Evolutionary conservation across 805 yeast genomes (phyloP).

Genomic region (Sugiyamaella mastotermitis): DNA sequence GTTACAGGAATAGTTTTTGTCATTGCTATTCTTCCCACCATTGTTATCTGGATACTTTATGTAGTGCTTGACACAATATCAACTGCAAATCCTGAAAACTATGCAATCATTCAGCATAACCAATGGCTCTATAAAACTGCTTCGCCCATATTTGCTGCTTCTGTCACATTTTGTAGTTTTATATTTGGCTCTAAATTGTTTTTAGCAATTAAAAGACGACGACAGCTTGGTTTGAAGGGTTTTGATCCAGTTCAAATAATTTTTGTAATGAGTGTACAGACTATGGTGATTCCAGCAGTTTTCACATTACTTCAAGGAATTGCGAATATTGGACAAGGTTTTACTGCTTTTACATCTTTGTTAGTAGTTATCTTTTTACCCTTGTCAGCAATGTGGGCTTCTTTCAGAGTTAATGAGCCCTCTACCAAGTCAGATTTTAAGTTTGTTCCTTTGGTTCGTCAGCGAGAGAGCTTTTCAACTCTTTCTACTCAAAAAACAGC

Average conservation of each 20-base stretch:
- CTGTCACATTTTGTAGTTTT: slow-evolving; percentile 57
- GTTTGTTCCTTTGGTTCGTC: slow-evolving; percentile 3
- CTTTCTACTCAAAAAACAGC: background rate
- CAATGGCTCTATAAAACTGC: slow-evolving; percentile 27
- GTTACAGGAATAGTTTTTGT: slow-evolving; percentile 39
- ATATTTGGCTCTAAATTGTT: slow-evolving; percentile 59
- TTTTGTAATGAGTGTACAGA: slow-evolving; percentile 74
- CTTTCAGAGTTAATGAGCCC: slow-evolving; percentile 12
- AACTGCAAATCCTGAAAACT: slow-evolving; percentile 35
- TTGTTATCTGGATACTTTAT: slow-evolving; percentile 54
- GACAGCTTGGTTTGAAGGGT: slow-evolving; percentile 71
- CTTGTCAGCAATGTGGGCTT: slow-evolving; percentile 83
- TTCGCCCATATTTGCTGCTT: slow-evolving; percentile 56
- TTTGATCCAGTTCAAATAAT: slow-evolving; percentile 78
- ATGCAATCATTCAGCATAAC: slow-evolving; percentile 40
- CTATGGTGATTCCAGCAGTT: slow-evolving; percentile 72
- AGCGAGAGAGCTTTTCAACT: background rate
- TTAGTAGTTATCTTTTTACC: slow-evolving; percentile 72
- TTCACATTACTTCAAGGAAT: slow-evolving; percentile 51
- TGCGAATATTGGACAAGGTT: slow-evolving; percentile 30
- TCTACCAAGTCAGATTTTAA: slow-evolving; percentile 1
- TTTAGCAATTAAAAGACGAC: slow-evolving; percentile 64
- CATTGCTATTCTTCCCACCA: slow-evolving; percentile 46
- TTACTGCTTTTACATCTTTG: slow-evolving; percentile 51
- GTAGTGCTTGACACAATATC: slow-evolving; percentile 35